A percentile compares a stretch with the other conserved stretches of the same genome.
Evolutionary conservation across 768 basidiomycete species (phyloP).

Genomic region (Podaxis rugospora): DNA sequence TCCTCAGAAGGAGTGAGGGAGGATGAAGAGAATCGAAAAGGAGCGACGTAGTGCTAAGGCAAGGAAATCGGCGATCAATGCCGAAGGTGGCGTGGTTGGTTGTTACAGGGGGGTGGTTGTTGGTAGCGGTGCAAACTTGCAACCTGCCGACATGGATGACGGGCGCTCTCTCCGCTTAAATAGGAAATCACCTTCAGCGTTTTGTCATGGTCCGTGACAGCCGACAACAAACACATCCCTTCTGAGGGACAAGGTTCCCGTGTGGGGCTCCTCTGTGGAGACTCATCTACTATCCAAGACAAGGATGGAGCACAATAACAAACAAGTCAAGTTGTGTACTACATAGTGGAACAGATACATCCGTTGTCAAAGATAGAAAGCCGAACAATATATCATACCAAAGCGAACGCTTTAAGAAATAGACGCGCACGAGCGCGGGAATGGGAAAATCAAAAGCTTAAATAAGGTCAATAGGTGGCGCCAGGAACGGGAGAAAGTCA

Average conservation of each 20-base stretch:
- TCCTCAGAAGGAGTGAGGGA: neutral
- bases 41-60: neutral
- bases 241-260: neutral
- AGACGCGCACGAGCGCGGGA: conserved; percentile 1
- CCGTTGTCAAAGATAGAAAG: conserved; percentile 21
- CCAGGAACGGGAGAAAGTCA: conserved; percentile 13
- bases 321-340: conserved; percentile 7
- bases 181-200: neutral
- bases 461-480: conserved; percentile 11
- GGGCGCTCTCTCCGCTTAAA: neutral
- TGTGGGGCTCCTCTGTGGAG: neutral
- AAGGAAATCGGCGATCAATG: neutral
- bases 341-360: conserved; percentile 31
- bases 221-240: neutral
- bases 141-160: neutral
- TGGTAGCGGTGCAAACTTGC: neutral
- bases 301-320: neutral
- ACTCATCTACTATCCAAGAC: neutral
- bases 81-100: neutral
- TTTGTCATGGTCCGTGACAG: neutral
- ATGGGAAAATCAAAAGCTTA: conserved; percentile 2
- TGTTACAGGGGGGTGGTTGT: neutral
- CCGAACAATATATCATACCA: conserved; percentile 14
- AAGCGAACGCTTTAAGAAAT: conserved; percentile 12
- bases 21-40: neutral